Evolutionary conservation across 2,329 filamentous ascomycete genomes (phyloP), one percentile per base, ranked within the genome.

Genomic region (Claviceps paspali): DNA sequence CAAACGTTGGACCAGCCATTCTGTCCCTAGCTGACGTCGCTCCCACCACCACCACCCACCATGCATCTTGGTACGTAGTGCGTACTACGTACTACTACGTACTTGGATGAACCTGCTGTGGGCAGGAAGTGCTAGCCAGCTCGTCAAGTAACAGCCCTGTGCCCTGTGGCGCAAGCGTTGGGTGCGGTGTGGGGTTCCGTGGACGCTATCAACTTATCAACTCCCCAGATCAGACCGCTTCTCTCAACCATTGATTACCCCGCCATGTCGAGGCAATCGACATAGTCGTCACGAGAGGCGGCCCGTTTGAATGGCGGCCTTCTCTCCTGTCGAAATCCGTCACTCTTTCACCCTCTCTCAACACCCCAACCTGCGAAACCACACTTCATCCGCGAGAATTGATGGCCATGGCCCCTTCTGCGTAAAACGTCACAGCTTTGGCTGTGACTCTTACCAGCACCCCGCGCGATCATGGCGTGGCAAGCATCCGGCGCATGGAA

Each of bases 341-440:
- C 11, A 31, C 17, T n/a, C 4, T 19, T 33, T 15, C 19, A 12
- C 15, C 15, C 6, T 9, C 30, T 22, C 21, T 11, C 18, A 17
- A 15, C 17, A 27, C 22, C 11, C 21, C 26, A 27, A 30, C 17
- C 32, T 10, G 34, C 29, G 21, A 41, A 23, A 29, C 24, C n/a
- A 31, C n/a, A 23, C 35, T 10, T 24, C 7, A 11, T 10, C 6
- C 19, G 11, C 6, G 14, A 30, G 22, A 29, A 35, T 23, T 18
- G 12, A 31, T 30, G 27, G 41, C 15, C 36, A 70, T 73, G 68
- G 62, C 56, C 55, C 57, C 53, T 49, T 56, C 54, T 54, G 55
- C 60, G 57, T 71, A 63, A 62, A 59, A 52, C 52, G 56, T 59
- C 61, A 54, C 69, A 59, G 69, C 68, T 55, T 58, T 56, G 60